phyloP scores from a whole-genome alignment of 1,284 basidiomycete species.

The Sporisorium graminicola region DNA sequence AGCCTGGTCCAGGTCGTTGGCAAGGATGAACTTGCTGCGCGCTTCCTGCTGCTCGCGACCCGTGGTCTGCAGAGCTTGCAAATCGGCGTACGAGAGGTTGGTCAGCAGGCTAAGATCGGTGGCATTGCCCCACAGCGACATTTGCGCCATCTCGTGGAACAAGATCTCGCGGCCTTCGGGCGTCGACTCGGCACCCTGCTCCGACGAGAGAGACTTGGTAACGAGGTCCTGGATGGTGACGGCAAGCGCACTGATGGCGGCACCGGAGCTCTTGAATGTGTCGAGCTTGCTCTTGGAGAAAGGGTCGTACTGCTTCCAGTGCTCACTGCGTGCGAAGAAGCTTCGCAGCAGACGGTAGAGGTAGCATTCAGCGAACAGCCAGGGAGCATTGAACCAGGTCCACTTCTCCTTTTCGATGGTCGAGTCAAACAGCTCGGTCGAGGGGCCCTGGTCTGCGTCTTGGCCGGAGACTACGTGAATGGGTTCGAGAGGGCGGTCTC shows the following conservation, averaged over 20 bases:
- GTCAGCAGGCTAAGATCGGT: slow-evolving; percentile 84
- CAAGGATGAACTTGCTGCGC: slow-evolving; percentile 78
- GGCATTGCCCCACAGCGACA: slow-evolving; percentile 79
- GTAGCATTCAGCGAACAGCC: slow-evolving; percentile 88
- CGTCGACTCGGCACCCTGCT: slow-evolving; percentile 47
- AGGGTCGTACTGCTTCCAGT: slow-evolving; percentile 86
- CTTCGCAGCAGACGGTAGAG: slow-evolving; percentile 84
- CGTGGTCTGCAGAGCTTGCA: slow-evolving; percentile 83
- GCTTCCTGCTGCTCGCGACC: slow-evolving; percentile 72
- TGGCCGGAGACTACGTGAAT: slow-evolving; percentile 44
- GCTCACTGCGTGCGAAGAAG: slow-evolving; percentile 78
- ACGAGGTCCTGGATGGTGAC: slow-evolving; percentile 57
- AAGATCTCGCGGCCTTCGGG: slow-evolving; percentile 72
- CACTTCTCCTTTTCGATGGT: slow-evolving; percentile 70
- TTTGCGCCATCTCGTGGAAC: slow-evolving; percentile 87
- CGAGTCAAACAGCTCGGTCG: slow-evolving; percentile 66
- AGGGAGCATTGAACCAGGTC: slow-evolving; percentile 91
- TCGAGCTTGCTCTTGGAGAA: slow-evolving; percentile 85
- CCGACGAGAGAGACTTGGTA: slow-evolving; percentile 39
- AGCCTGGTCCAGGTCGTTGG: slow-evolving; percentile 82
- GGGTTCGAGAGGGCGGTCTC: slow-evolving; percentile 79
- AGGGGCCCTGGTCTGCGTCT: slow-evolving; percentile 77
- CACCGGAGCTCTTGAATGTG: slow-evolving; percentile 82
- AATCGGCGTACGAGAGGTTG: slow-evolving; percentile 82
- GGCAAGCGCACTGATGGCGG: slow-evolving; percentile 78